These are phyloP conservation scores for Boletus mariae DNA, from an alignment of 1,284 basidiomycete genomes.

Conservation along the genomic window DNA sequence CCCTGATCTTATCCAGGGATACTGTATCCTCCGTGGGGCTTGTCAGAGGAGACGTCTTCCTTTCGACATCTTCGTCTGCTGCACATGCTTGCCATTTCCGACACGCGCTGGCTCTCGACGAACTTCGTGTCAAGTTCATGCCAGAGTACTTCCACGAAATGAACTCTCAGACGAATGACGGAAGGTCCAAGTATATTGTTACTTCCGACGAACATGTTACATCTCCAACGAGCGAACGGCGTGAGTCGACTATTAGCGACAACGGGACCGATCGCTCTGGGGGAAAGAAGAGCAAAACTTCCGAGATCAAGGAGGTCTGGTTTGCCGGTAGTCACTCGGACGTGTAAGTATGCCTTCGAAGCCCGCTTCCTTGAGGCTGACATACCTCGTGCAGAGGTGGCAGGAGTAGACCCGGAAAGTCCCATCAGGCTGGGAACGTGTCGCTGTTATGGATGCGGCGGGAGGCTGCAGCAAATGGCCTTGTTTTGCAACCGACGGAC, in stretches of 20 bases:
- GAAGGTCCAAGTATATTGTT: slow-evolving; percentile 8
- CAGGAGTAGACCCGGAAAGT: slow-evolving; percentile 11
- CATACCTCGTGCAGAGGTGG: slow-evolving; percentile 18
- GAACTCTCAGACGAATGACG: slow-evolving; percentile 15
- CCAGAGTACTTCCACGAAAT: slow-evolving; percentile 37
- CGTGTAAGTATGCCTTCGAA: slow-evolving; percentile 22
- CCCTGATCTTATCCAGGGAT: slow-evolving; percentile 34
- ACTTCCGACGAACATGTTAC: neutral
- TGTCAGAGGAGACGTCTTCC: slow-evolving; percentile 21
- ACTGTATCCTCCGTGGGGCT: slow-evolving; percentile 39
- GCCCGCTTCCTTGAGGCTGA: neutral
- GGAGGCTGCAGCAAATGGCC: slow-evolving; percentile 22
- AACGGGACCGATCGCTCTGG: neutral
- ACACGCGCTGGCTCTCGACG: slow-evolving; percentile 42
- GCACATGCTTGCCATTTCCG: slow-evolving; percentile 36
- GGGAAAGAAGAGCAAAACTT: neutral
- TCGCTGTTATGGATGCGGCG: slow-evolving; percentile 30
- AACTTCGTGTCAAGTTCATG: slow-evolving; percentile 40
- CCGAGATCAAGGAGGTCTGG: slow-evolving; percentile 33
- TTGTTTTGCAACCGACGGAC: slow-evolving; percentile 20
- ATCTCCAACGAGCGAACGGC: neutral
- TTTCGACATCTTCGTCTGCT: slow-evolving; percentile 21
- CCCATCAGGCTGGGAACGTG: slow-evolving; percentile 22
- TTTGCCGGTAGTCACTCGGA: slow-evolving; percentile 34
- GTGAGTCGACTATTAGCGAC: neutral